phyloP scores from a whole-genome alignment of 257 asterid genomes.

The Solanum ossicruentum region DNA sequence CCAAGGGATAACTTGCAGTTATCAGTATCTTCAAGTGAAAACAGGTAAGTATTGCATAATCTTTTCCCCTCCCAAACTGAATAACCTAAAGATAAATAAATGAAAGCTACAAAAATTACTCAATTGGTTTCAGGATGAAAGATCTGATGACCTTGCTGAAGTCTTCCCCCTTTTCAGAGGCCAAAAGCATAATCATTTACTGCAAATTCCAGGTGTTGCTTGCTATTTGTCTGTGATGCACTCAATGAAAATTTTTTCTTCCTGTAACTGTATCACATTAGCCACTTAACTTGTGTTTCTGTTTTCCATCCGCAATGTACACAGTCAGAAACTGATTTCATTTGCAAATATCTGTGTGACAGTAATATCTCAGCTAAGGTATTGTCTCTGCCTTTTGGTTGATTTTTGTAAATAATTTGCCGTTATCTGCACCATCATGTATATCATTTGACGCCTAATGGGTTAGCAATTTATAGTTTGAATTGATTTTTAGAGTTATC shows the following conservation, averaged over 20 bases:
- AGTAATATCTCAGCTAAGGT: conserved; percentile 79
- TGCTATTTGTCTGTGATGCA: neutral
- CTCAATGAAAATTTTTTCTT: neutral
- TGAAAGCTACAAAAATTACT: neutral
- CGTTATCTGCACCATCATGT: conserved; percentile 7
- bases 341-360: conserved; percentile 80
- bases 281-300: neutral
- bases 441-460: conserved; percentile 3
- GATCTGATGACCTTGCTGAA: conserved; percentile 62
- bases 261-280: neutral
- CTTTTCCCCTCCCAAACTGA: neutral
- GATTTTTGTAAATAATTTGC: conserved; percentile 6
- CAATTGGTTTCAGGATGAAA: conserved; percentile 40
- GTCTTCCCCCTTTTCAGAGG: conserved; percentile 54
- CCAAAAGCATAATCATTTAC: conserved; percentile 81
- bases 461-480: neutral
- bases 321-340: conserved; percentile 81
- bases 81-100: neutral
- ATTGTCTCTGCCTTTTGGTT: conserved; percentile 17
- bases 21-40: conserved; percentile 60
- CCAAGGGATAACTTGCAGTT: conserved; percentile 79
- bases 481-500: conserved; percentile 62
- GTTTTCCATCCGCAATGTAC: conserved; percentile 5
- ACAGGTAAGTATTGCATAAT: conserved; percentile 31
- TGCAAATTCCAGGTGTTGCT: conserved; percentile 84